These are phyloP conservation scores for Cichorium intybus DNA, from an alignment of 140 eudicot genomes.

Conservation along the genomic window DNA sequence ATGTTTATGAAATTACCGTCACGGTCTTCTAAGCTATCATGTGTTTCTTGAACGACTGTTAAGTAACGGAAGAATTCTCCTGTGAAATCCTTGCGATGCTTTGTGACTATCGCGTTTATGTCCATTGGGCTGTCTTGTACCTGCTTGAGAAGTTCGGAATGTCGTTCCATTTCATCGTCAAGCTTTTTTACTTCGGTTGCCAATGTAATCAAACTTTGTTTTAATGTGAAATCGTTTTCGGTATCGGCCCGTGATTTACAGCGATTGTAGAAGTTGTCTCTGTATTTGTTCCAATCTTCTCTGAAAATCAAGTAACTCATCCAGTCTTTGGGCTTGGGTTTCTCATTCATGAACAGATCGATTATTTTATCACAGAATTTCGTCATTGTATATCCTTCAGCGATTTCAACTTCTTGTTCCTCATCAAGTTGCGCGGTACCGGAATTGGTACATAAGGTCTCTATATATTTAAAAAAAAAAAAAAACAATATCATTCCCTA, in stretches of 20 bases:
- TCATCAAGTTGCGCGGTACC: constrained; percentile 36
- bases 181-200: constrained; percentile 69
- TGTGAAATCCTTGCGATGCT: constrained; percentile 76
- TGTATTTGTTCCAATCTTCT: constrained; percentile 84
- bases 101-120: constrained; percentile 78
- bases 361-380: constrained; percentile 82
- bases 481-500: background rate
- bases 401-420: constrained; percentile 66
- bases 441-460: constrained; percentile 30
- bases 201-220: constrained; percentile 47
- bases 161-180: constrained; percentile 92
- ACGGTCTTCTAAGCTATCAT: constrained; percentile 83
- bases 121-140: constrained; percentile 78
- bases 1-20: constrained; percentile 49
- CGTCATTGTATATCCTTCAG: constrained; percentile 80
- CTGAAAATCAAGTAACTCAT: constrained; percentile 70
- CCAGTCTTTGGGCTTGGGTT: constrained; percentile 85
- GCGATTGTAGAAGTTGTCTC: constrained; percentile 65
- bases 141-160: constrained; percentile 71
- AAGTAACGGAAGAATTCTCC: constrained; percentile 85
- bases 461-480: constrained; percentile 23
- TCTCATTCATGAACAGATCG: constrained; percentile 72
- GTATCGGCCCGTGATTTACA: constrained; percentile 55
- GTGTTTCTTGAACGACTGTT: constrained; percentile 64
- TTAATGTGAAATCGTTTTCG: constrained; percentile 51